Evolutionary conservation across 2,329 filamentous ascomycete species (phyloP).

Genomic region (Ceratocystis cubensis): DNA sequence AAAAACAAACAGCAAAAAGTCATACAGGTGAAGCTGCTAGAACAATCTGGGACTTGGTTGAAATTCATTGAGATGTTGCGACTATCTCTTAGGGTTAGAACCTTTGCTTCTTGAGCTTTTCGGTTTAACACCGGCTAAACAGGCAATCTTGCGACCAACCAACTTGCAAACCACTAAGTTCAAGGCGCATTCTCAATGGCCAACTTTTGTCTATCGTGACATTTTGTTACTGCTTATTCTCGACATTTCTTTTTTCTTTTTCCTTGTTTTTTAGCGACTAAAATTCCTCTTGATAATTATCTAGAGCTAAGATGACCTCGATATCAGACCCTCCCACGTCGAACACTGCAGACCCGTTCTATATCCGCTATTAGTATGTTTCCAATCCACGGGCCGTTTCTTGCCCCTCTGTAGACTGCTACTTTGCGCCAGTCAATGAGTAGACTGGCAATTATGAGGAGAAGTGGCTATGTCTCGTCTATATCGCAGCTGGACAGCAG

Average conservation of each 20-base stretch:
- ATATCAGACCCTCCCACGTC: background rate
- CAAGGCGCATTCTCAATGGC: background rate
- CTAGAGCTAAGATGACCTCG: background rate
- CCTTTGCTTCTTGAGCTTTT: too few relatives aligned
- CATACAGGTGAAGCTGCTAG: too few relatives aligned
- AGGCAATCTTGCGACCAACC: background rate
- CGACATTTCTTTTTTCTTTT: background rate
- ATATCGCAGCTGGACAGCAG: background rate
- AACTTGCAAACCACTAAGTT: background rate
- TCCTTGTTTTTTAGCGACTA: background rate
- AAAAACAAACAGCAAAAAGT: too few relatives aligned
- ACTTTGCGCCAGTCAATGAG: background rate
- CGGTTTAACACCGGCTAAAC: constrained; percentile 1
- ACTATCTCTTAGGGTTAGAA: background rate
- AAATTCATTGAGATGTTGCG: too few relatives aligned
- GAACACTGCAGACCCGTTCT: constrained; percentile 57
- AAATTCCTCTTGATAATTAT: background rate
- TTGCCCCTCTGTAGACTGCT: background rate
- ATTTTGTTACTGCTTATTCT: background rate
- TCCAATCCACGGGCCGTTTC: background rate
- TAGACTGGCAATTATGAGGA: constrained; percentile 18
- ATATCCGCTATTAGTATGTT: constrained; percentile 90
- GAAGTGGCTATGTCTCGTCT: background rate
- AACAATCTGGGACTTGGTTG: too few relatives aligned
- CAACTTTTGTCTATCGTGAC: background rate